Conservation (phyloP, 352 stramenopile species). For the Phytopythium boreale region DNA sequence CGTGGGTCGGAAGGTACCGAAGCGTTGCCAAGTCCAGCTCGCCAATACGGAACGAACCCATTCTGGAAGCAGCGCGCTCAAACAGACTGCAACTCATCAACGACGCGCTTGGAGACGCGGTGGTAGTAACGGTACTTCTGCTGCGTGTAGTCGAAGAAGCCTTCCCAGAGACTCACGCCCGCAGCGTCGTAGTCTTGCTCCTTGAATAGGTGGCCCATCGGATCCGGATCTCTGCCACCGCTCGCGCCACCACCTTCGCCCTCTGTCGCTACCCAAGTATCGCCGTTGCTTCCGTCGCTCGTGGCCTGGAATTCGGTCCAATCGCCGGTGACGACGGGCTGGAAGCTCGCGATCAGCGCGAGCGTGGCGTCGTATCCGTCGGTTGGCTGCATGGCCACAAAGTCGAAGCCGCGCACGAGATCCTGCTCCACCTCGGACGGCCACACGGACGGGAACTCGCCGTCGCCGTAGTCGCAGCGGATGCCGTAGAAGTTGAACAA, state of each 20-base stretch:
- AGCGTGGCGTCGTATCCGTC: conserved; percentile 69
- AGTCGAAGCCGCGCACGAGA: conserved; percentile 58
- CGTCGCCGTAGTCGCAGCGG: conserved; percentile 90
- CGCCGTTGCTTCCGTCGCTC: not conserved
- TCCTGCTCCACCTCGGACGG: conserved; percentile 87
- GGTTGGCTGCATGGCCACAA: conserved; percentile 42
- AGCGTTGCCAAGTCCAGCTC: not conserved
- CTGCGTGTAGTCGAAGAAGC: conserved; percentile 62
- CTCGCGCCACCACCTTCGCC: not conserved
- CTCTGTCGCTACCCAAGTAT: not conserved
- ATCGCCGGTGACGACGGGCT: conserved; percentile 40
- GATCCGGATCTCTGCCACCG: not conserved
- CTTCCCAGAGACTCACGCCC: conserved; percentile 59
- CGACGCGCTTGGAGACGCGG: conserved; percentile 60
- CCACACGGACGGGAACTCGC: conserved; percentile 88
- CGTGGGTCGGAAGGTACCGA: too few species aligned
- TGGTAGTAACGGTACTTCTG: conserved; percentile 66
- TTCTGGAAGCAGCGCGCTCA: not conserved
- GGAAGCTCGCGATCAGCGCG: conserved; percentile 55
- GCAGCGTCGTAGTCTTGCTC: conserved; percentile 51
- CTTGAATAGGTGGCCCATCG: conserved; percentile 1
- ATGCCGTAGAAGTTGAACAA: conserved; percentile 92
- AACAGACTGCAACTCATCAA: conserved; percentile 5
- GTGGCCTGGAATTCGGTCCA: conserved; percentile 15
- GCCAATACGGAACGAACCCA: not conserved